These are phyloP conservation scores for Catharanthus roseus DNA, from an alignment of 257 asterid species.

Conservation along the genomic window DNA sequence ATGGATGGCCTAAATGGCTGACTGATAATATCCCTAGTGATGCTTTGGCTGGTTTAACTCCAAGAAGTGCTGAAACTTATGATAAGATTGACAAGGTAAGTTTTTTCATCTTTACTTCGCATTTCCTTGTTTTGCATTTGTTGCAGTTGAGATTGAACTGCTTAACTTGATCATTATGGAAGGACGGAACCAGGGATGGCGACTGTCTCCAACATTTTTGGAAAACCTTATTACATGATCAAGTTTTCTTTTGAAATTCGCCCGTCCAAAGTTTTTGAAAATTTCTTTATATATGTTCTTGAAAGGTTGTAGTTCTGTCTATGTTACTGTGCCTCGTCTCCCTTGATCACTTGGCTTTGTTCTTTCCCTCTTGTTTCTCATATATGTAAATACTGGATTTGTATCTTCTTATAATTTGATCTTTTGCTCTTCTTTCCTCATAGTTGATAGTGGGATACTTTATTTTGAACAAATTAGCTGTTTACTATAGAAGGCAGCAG, in stretches of 20 bases:
- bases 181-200: no score
- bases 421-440: background rate
- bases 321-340: no score
- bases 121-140: background rate
- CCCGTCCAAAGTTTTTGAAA: no score
- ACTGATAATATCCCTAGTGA: slow-evolving; percentile 56
- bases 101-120: slow-evolving; percentile 3
- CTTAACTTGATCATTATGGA: slow-evolving; percentile 2
- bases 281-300: no score
- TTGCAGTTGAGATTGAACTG: background rate
- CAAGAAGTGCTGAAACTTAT: slow-evolving; percentile 76
- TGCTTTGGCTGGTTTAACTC: slow-evolving; percentile 61
- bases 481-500: background rate
- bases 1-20: slow-evolving; percentile 91
- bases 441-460: background rate
- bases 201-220: no score
- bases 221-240: no score
- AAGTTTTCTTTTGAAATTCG: no score
- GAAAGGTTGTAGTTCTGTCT: no score
- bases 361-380: background rate
- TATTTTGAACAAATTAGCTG: background rate
- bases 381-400: background rate
- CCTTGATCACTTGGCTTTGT: background rate
- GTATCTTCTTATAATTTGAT: background rate
- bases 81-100: slow-evolving; percentile 71